phyloP scores from a whole-genome alignment of 1,139 yeast species.

The Trichomonascaceae sp. region DNA sequence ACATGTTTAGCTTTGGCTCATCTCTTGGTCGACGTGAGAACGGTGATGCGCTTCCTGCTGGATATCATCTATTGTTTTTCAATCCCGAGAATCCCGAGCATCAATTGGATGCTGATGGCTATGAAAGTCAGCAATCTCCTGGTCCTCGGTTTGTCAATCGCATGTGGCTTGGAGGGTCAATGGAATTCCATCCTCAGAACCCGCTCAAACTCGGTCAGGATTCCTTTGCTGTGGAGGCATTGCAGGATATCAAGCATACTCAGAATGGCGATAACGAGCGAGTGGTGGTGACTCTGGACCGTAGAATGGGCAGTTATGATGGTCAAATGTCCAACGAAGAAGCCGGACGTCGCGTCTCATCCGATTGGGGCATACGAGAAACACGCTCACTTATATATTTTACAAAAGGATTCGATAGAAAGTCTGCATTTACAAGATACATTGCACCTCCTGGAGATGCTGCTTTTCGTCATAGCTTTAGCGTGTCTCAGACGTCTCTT shows the following conservation, averaged over 20 bases:
- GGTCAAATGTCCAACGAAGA: slow-evolving; percentile 5
- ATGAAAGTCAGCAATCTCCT: slow-evolving; percentile 78
- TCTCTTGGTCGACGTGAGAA: neutral
- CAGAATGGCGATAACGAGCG: slow-evolving; percentile 16
- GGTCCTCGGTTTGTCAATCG: slow-evolving; percentile 46
- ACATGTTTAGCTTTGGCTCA: slow-evolving; percentile 17
- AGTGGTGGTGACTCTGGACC: slow-evolving; percentile 29
- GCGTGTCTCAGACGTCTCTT: slow-evolving; percentile 33
- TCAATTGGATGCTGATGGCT: slow-evolving; percentile 64
- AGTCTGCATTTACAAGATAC: slow-evolving; percentile 15
- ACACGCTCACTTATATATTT: slow-evolving; percentile 29
- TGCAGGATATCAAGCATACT: slow-evolving; percentile 18
- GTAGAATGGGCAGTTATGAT: slow-evolving; percentile 18
- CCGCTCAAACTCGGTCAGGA: slow-evolving; percentile 35
- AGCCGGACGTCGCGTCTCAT: slow-evolving; percentile 4
- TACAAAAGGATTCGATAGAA: slow-evolving; percentile 18
- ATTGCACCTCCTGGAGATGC: slow-evolving; percentile 17
- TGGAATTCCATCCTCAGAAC: slow-evolving; percentile 37
- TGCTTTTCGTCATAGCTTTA: slow-evolving; percentile 19
- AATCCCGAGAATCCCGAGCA: slow-evolving; percentile 49
- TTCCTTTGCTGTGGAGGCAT: slow-evolving; percentile 25
- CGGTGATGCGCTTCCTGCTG: slow-evolving; percentile 37
- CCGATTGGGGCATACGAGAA: slow-evolving; percentile 29
- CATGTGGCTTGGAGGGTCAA: slow-evolving; percentile 76
- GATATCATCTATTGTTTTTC: slow-evolving; percentile 64